Evolutionary conservation across 1,139 yeast genomes (phyloP).

Genomic region (Saccharomycopsis hybrid): DNA sequence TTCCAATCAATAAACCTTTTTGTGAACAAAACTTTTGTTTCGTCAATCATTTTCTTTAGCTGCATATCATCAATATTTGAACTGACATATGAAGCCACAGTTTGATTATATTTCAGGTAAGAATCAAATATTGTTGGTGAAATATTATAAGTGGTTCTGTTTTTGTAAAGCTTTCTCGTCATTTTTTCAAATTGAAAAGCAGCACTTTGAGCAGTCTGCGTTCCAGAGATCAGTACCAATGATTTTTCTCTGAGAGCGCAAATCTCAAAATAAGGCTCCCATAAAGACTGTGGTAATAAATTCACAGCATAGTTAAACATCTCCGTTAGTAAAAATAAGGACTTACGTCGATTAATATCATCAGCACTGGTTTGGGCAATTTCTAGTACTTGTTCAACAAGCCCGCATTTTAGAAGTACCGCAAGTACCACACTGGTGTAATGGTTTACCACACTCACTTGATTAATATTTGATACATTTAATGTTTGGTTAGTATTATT

Average conservation of each 20-base stretch:
- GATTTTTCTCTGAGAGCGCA: neutral
- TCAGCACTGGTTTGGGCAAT: constrained; percentile 44
- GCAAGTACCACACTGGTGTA: constrained; percentile 54
- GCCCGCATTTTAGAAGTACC: constrained; percentile 49
- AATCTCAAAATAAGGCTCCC: constrained; percentile 14
- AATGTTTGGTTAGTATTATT: neutral
- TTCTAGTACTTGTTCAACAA: constrained; percentile 43
- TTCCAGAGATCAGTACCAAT: neutral
- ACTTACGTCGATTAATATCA: constrained; percentile 47
- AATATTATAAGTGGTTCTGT: constrained; percentile 27
- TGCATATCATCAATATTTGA: constrained; percentile 62
- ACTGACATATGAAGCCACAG: constrained; percentile 26
- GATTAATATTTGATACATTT: constrained; percentile 3
- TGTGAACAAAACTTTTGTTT: constrained; percentile 67
- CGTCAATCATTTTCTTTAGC: constrained; percentile 58
- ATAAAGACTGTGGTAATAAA: constrained; percentile 39
- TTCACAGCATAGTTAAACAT: constrained; percentile 49
- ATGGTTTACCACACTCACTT: constrained; percentile 37
- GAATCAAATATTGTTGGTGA: constrained; percentile 14
- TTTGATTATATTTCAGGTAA: constrained; percentile 3
- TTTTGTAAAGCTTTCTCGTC: constrained; percentile 36
- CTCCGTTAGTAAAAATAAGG: constrained; percentile 58
- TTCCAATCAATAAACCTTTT: constrained; percentile 85
- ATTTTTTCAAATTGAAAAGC: constrained; percentile 39
- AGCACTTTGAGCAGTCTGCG: constrained; percentile 11